These are phyloP conservation scores for Eucalyptus decipiens DNA, from an alignment of 345 rosid genomes.

Conservation along the genomic window DNA sequence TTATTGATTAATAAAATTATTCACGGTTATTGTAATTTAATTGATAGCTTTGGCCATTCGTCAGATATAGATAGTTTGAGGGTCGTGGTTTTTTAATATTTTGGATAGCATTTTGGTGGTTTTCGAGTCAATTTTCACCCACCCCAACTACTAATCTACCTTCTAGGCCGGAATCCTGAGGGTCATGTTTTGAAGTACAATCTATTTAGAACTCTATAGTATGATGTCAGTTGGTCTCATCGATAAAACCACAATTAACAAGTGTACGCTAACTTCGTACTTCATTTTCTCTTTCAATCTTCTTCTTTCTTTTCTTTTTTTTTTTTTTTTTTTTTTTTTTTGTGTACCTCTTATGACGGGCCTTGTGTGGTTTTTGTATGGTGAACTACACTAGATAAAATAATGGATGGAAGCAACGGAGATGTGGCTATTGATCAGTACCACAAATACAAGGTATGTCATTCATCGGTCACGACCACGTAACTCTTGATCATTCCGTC, in stretches of 20 bases:
- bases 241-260: neutral
- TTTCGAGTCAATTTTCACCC: neutral
- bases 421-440: conserved; percentile 36
- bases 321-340: neutral
- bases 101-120: neutral
- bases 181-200: neutral
- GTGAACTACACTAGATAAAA: neutral
- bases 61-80: neutral
- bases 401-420: conserved; percentile 14
- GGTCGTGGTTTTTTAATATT: neutral
- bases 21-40: neutral
- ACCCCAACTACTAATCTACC: neutral
- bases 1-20: neutral
- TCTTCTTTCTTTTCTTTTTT: neutral
- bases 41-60: neutral
- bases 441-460: conserved; percentile 39
- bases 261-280: neutral
- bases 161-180: neutral
- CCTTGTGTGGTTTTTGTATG: neutral
- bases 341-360: neutral
- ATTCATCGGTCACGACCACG: accelerated
- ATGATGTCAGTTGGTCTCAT: neutral
- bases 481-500: neutral
- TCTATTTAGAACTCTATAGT: neutral
- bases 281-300: neutral